Evolutionary conservation across 129 eudicot genomes (phyloP).

Genomic region (Pseudognaphalium luteoalbum): DNA sequence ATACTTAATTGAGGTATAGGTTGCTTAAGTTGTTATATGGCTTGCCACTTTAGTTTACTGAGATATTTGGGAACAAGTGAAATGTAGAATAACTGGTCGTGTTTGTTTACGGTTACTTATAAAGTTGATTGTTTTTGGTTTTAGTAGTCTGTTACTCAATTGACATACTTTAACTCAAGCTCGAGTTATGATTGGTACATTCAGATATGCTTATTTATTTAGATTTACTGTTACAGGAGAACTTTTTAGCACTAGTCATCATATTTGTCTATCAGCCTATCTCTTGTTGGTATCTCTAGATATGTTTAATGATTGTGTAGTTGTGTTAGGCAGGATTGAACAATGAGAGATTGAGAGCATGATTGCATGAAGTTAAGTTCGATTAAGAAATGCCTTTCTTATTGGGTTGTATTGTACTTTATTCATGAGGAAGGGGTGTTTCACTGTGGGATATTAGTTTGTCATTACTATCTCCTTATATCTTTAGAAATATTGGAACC

Average conservation of each 20-base stretch:
- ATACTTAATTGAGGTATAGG: slow-evolving; percentile 2
- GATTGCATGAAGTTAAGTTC: slow-evolving; percentile 1
- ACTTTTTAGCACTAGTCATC: slow-evolving; percentile 6
- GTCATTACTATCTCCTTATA: not conserved
- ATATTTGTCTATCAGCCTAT: not conserved
- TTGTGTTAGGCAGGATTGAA: slow-evolving; percentile 6
- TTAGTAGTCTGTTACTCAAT: not conserved
- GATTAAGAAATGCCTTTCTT: not conserved
- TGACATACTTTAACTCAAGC: not conserved
- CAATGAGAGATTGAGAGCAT: not conserved
- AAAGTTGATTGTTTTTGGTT: not conserved
- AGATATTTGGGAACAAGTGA: not conserved
- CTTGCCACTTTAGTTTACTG: not conserved
- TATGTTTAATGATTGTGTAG: not conserved
- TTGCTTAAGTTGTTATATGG: slow-evolving; percentile 7
- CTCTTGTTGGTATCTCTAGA: not conserved
- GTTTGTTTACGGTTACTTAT: not conserved
- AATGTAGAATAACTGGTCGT: slow-evolving; percentile 19
- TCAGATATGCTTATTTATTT: slow-evolving; percentile 4
- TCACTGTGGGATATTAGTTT: not conserved
- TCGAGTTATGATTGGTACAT: not conserved
- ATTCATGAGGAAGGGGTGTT: slow-evolving; percentile 16
- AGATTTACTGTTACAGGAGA: slow-evolving; percentile 10
- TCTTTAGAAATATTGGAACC: not conserved
- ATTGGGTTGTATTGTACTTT: slow-evolving; percentile 8